Evolutionary conservation across 805 yeast species (phyloP), one percentile per base, ranked within the genome.

Genomic region (Saccharomycopsis microspora): DNA sequence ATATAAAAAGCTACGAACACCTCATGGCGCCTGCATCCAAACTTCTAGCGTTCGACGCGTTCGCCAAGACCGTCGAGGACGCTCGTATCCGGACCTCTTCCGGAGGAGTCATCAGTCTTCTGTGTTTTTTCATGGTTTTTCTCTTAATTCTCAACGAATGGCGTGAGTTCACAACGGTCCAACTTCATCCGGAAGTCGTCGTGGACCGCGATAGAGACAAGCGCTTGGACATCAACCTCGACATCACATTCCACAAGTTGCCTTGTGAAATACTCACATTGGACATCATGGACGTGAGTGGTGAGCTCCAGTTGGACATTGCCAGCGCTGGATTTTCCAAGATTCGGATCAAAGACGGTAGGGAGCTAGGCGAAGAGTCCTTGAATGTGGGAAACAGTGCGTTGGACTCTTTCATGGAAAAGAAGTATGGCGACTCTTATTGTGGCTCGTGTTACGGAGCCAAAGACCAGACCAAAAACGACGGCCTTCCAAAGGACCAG

Each of bases 381-480:
- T 60, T 75, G 54, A 64, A 65, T 43, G 64, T 71, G 5, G 76
- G 77, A 55, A 40, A 44, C 39, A 46, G 43, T 28, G 42, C 54
- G 57, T 44, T 60, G 32, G 36, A 41, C 27, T 36, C 41, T 9
- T 59, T 27, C 61, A 50, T 29, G 57, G 49, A 42, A 6, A 42
- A 35, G 19, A 35, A 35, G 4, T 34, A 36, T 11, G 47, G 45
- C 49, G 57, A 10, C 4, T 70, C 71, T 35, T 76, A 78, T 58
- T 88, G 96, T 70, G 97, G 97, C 4, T 72, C 94, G 0, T 90
- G 98, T 67, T 89, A 86, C 61, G 96, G 96, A 1, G 82, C 95
- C 1, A 62, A 69, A 43, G 77, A 80, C 54, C 90, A 83, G 62
- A 54, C 64, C 0, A 66, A 63, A 19, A 76, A 75, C 54, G 52